Percentiles rank a stretch among this genome's conserved stretches.
phyloP scores from a whole-genome alignment of 805 yeast species.

The Tetrapisispora iriomotensis region DNA sequence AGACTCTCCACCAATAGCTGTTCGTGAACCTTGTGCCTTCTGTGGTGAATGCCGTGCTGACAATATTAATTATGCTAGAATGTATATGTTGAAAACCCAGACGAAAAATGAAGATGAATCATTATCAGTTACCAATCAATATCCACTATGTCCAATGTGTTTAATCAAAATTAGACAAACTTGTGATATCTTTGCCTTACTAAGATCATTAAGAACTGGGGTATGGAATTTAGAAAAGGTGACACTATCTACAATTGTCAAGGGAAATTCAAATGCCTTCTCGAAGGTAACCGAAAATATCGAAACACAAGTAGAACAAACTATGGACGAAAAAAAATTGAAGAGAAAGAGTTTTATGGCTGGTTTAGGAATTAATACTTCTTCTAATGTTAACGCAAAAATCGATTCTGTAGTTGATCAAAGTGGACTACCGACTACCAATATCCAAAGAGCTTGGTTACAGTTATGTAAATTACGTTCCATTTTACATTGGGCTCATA shows the following conservation, averaged over 20 bases:
- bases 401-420: conserved; percentile 12
- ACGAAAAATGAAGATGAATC: conserved; percentile 26
- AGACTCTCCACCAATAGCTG: conserved; percentile 61
- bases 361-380: conserved; percentile 12
- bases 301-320: conserved; percentile 13
- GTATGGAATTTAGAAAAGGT: conserved; percentile 50
- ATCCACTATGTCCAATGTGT: conserved; percentile 77
- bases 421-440: conserved; percentile 25
- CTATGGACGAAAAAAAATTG: conserved; percentile 13
- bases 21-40: conserved; percentile 63
- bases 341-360: conserved; percentile 24
- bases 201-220: conserved; percentile 52
- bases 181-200: conserved; percentile 72
- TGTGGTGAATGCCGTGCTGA: conserved; percentile 75
- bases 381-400: conserved; percentile 10
- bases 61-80: conserved; percentile 64
- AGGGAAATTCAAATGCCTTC: conserved; percentile 10
- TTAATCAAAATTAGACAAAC: conserved; percentile 67
- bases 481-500: conserved; percentile 72
- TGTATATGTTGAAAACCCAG: conserved; percentile 54
- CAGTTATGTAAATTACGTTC: conserved; percentile 55
- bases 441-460: conserved; percentile 48
- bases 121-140: conserved; percentile 29
- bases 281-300: conserved; percentile 8
- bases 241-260: conserved; percentile 12